phyloP scores from a whole-genome alignment of 2,329 filamentous ascomycete genomes.

The Calonectria hawksworthii region DNA sequence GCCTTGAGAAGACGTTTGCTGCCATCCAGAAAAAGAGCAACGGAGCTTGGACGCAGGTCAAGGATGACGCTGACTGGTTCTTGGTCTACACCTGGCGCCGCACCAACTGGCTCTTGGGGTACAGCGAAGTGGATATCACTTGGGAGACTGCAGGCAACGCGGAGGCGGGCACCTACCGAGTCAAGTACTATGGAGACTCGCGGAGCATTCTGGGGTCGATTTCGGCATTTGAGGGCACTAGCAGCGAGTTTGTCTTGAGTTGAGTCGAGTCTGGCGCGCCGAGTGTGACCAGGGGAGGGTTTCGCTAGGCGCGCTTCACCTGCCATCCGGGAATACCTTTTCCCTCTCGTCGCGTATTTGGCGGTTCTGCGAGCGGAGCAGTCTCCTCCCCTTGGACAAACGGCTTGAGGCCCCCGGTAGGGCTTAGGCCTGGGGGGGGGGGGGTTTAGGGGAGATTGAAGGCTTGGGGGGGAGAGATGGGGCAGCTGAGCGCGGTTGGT shows the following conservation, averaged over 20 bases:
- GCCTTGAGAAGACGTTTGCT: conserved; percentile 82
- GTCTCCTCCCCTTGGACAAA: not conserved
- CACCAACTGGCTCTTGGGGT: conserved; percentile 76
- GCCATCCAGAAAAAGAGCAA: conserved; percentile 76
- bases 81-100: conserved; percentile 86
- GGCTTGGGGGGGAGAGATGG: not conserved
- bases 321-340: not conserved
- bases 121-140: conserved; percentile 82
- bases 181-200: conserved; percentile 87
- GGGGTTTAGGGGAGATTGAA: not conserved
- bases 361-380: not conserved
- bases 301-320: conserved; percentile 1
- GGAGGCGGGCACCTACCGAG: conserved; percentile 77
- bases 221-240: conserved; percentile 25
- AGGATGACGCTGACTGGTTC: conserved; percentile 86
- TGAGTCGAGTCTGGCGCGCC: conserved; percentile 3
- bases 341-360: not conserved
- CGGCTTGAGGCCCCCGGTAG: not conserved
- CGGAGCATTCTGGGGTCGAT: conserved; percentile 61
- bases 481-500: not conserved
- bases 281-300: not conserved
- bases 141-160: conserved; percentile 76
- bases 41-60: conserved; percentile 73
- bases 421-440: not conserved
- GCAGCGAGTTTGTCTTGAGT: conserved; percentile 22